A percentile compares a stretch with the other conserved stretches of the same genome.
Conservation (phyloP, 2,329 filamentous ascomycete genomes). For the Botrytis squamosa region DNA sequence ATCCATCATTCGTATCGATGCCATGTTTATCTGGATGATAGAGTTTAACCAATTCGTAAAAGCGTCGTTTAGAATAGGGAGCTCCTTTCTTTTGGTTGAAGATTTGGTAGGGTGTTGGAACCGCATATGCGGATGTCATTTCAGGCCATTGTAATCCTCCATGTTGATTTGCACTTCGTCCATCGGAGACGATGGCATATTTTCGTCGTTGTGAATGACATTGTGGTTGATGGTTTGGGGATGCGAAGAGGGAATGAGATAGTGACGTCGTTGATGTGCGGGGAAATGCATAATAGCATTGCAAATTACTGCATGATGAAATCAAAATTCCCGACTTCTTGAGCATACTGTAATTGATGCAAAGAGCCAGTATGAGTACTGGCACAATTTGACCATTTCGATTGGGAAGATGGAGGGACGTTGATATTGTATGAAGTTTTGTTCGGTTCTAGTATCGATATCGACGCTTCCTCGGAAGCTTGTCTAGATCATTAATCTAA, state of each 20-base stretch:
- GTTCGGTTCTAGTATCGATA: slow-evolving; percentile 1
- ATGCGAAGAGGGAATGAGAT: slow-evolving; percentile 22
- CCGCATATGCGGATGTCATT: slow-evolving; percentile 31
- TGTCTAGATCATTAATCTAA: slow-evolving; percentile 6
- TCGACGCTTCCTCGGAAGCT: slow-evolving; percentile 1
- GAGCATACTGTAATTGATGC: slow-evolving; percentile 41
- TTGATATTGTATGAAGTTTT: background rate
- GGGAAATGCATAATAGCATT: slow-evolving; percentile 40
- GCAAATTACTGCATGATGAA: slow-evolving; percentile 38
- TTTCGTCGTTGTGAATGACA: slow-evolving; percentile 33
- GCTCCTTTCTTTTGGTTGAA: slow-evolving; percentile 59
- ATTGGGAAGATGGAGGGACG: background rate
- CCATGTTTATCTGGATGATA: slow-evolving; percentile 81
- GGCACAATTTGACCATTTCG: slow-evolving; percentile 8
- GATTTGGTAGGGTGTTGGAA: slow-evolving; percentile 82
- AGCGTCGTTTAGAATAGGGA: slow-evolving; percentile 78
- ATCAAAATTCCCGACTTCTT: slow-evolving; percentile 45
- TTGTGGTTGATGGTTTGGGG: background rate
- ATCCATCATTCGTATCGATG: slow-evolving; percentile 42
- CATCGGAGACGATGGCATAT: slow-evolving; percentile 42
- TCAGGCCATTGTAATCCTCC: slow-evolving; percentile 37
- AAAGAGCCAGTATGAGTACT: background rate
- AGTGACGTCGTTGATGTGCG: slow-evolving; percentile 38
- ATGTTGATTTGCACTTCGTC: slow-evolving; percentile 42
- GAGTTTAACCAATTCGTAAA: slow-evolving; percentile 89